Evolutionary conservation across 768 basidiomycete genomes (phyloP).

Genomic region (Amanita rubescens): DNA sequence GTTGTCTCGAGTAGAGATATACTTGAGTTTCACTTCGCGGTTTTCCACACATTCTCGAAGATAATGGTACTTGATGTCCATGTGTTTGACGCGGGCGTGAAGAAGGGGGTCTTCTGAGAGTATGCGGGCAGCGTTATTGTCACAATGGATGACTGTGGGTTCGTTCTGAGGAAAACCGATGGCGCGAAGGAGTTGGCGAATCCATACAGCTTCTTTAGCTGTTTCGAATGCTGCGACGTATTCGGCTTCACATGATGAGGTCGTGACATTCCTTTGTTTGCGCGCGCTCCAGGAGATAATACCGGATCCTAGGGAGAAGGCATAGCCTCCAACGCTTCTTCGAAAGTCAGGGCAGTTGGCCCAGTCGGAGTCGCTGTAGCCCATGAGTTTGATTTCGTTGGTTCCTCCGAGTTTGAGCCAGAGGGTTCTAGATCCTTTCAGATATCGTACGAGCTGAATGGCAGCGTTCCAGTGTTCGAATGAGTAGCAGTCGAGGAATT

Average conservation of each 20-base stretch:
- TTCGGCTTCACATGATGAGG: constrained; percentile 32
- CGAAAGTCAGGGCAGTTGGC: constrained; percentile 14
- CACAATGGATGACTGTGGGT: constrained; percentile 14
- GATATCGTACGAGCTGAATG: constrained; percentile 14
- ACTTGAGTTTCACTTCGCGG: constrained; percentile 17
- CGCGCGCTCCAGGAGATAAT: constrained; percentile 11
- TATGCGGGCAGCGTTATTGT: constrained; percentile 32
- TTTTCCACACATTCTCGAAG: constrained; percentile 26
- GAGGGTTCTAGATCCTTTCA: constrained; percentile 4
- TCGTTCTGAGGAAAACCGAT: not conserved
- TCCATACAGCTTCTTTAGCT: constrained; percentile 24
- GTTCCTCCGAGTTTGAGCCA: not conserved
- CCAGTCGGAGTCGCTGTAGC: constrained; percentile 17
- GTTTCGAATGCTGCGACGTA: constrained; percentile 28
- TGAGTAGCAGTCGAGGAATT: constrained; percentile 21
- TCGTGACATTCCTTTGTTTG: constrained; percentile 24
- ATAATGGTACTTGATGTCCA: constrained; percentile 33
- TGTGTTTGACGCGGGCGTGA: constrained; percentile 34
- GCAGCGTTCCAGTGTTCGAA: constrained; percentile 21
- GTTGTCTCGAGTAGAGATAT: constrained; percentile 27
- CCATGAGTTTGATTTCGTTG: constrained; percentile 2
- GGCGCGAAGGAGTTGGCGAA: not conserved
- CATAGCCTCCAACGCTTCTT: constrained; percentile 14
- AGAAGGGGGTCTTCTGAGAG: constrained; percentile 26
- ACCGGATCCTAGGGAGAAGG: constrained; percentile 12